phyloP scores from a whole-genome alignment of 441 rosid genomes.

The Gossypium davidsonii region DNA sequence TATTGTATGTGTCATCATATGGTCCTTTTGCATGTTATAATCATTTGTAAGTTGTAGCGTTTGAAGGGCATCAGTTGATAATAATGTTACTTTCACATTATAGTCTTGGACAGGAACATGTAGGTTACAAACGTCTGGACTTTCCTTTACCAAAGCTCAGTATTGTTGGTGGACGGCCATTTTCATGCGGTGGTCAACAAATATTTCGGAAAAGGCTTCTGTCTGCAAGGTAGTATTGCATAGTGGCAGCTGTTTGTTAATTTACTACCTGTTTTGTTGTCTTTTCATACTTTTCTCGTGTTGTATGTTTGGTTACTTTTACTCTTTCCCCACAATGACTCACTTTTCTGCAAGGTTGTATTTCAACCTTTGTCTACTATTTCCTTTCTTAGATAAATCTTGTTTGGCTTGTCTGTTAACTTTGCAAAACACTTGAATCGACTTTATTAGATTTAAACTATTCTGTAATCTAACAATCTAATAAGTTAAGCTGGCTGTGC shows the following conservation, averaged over 20 bases:
- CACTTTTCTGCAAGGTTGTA: background rate
- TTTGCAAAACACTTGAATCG: background rate
- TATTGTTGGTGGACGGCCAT: slow-evolving; percentile 86
- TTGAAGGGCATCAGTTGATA: background rate
- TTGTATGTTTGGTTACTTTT: background rate
- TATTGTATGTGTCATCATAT: background rate
- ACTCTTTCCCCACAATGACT: background rate
- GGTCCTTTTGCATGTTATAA: background rate
- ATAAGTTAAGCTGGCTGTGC: background rate
- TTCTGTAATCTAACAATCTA: background rate
- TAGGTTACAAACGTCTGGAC: slow-evolving; percentile 67
- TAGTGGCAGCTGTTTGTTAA: background rate
- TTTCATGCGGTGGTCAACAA: slow-evolving; percentile 70
- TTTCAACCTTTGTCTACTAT: background rate
- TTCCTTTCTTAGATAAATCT: background rate
- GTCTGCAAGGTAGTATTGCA: slow-evolving; percentile 45
- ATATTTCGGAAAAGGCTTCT: slow-evolving; percentile 55
- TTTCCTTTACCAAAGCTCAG: slow-evolving; percentile 60
- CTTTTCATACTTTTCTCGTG: background rate
- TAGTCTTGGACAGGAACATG: slow-evolving; percentile 83
- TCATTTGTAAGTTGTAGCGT: slow-evolving; percentile 1
- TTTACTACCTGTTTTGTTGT: background rate
- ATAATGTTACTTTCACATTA: slow-evolving; percentile 15
- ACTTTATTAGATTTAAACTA: background rate
- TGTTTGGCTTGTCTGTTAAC: background rate